A percentile compares a stretch with the other conserved stretches of the same genome.
Evolutionary conservation across 2,329 filamentous ascomycete species (phyloP).

Genomic region (Cytospora piceae): DNA sequence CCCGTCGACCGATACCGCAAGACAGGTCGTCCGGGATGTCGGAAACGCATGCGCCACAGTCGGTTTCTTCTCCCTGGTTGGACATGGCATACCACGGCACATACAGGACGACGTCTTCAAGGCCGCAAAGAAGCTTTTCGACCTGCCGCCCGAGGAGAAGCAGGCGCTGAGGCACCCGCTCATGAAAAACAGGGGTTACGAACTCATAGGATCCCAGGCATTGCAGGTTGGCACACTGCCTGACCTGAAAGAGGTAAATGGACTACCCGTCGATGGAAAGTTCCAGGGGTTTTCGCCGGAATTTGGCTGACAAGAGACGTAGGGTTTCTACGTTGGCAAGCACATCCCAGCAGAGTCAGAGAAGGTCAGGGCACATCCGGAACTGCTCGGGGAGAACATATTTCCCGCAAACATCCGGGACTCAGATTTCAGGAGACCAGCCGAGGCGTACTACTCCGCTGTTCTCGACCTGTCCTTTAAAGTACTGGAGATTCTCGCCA

Average conservation of each 20-base stretch:
- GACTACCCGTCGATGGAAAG: neutral
- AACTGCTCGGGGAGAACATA: conserved; percentile 46
- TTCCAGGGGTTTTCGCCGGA: neutral
- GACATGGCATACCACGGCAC: conserved; percentile 35
- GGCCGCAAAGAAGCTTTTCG: conserved; percentile 50
- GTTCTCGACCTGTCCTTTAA: conserved; percentile 45
- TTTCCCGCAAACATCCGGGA: conserved; percentile 37
- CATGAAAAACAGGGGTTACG: conserved; percentile 51
- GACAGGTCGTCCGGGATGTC: conserved; percentile 38
- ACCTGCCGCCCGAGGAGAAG: conserved; percentile 51
- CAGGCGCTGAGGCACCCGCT: conserved; percentile 36
- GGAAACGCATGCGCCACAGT: conserved; percentile 39
- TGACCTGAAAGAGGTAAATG: conserved; percentile 49
- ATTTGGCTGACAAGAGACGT: neutral
- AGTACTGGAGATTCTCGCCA: conserved; percentile 47
- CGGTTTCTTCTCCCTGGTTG: conserved; percentile 39
- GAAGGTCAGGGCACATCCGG: conserved; percentile 42
- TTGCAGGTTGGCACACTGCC: conserved; percentile 49
- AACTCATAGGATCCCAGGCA: conserved; percentile 50
- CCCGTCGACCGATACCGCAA: conserved; percentile 35
- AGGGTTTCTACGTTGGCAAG: conserved; percentile 46
- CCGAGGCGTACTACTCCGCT: conserved; percentile 46
- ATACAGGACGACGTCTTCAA: conserved; percentile 33
- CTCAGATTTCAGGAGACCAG: conserved; percentile 42
- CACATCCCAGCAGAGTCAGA: conserved; percentile 40